These are phyloP conservation scores for Fraxinus sp. DNA, from an alignment of 305 asterid genomes.

Conservation along the genomic window DNA sequence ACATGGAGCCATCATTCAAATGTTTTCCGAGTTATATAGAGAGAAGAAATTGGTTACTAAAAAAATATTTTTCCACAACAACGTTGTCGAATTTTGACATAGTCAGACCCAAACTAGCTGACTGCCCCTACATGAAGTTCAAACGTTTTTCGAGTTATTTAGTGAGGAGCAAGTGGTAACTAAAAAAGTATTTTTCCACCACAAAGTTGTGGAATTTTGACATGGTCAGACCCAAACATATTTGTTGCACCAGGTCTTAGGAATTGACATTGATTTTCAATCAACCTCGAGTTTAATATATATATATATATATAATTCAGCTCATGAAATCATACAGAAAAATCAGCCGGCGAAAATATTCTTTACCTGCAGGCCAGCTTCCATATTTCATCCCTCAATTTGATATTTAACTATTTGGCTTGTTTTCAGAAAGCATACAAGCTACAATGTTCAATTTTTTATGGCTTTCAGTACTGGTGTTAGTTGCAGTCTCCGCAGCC, in stretches of 20 bases:
- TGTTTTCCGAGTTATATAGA: too few relatives aligned
- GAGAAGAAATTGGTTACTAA: too few relatives aligned
- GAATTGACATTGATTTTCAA: neutral
- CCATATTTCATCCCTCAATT: neutral
- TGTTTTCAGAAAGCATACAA: neutral
- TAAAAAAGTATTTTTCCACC: neutral
- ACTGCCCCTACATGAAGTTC: too few relatives aligned
- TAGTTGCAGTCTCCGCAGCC: neutral
- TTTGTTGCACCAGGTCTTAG: neutral
- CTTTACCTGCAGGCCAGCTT: neutral
- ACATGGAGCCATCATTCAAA: too few relatives aligned
- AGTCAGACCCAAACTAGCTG: too few relatives aligned
- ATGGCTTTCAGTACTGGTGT: neutral
- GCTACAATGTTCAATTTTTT: neutral
- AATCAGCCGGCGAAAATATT: neutral
- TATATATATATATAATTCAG: neutral
- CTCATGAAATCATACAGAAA: neutral
- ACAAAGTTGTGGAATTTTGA: neutral
- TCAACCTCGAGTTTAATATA: neutral
- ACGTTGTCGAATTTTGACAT: too few relatives aligned
- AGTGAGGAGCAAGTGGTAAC: neutral
- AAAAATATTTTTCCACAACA: too few relatives aligned
- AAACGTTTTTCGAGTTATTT: too few relatives aligned
- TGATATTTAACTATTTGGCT: neutral
- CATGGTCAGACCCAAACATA: neutral